A percentile compares a stretch with the other conserved stretches of the same genome.
Conservation (phyloP, 2,329 filamentous ascomycete genomes). For the Pseudopyricularia cyperi region DNA sequence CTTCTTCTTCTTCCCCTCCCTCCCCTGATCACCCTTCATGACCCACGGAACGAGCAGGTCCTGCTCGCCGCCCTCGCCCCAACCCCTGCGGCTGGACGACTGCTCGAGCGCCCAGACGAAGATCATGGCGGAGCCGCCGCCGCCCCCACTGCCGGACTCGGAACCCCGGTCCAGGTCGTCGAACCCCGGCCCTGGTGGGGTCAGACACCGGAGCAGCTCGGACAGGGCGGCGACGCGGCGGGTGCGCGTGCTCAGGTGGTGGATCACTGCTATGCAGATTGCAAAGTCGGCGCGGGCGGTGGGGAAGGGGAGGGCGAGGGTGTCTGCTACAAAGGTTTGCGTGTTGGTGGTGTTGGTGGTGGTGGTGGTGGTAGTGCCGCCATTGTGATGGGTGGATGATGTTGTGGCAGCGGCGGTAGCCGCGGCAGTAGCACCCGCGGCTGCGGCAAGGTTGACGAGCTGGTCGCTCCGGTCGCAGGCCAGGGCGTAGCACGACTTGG, state of each 20-base stretch:
- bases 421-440: conserved; percentile 54
- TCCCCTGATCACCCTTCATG: conserved; percentile 31
- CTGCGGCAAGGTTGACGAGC: conserved; percentile 72
- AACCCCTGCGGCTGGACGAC: conserved; percentile 70
- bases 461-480: conserved; percentile 50
- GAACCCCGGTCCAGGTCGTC: conserved; percentile 10
- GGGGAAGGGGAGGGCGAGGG: conserved; percentile 70
- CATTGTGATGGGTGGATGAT: conserved; percentile 9
- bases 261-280: conserved; percentile 87
- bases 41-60: conserved; percentile 97
- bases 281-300: conserved; percentile 55
- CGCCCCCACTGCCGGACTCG: conserved; percentile 4
- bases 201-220: conserved; percentile 55
- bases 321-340: conserved; percentile 65
- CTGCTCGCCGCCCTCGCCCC: conserved; percentile 72
- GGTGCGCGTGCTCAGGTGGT: conserved; percentile 72
- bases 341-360: conserved; percentile 11
- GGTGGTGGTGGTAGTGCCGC: conserved; percentile 7
- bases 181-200: neutral
- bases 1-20: conserved; percentile 9
- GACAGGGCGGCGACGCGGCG: conserved; percentile 62
- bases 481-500: neutral
- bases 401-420: conserved; percentile 28
- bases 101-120: conserved; percentile 98
- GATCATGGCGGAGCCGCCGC: conserved; percentile 43